These are phyloP conservation scores for Nigrograna mackinnonii DNA, from an alignment of 2,329 filamentous ascomycete species.

Conservation along the genomic window DNA sequence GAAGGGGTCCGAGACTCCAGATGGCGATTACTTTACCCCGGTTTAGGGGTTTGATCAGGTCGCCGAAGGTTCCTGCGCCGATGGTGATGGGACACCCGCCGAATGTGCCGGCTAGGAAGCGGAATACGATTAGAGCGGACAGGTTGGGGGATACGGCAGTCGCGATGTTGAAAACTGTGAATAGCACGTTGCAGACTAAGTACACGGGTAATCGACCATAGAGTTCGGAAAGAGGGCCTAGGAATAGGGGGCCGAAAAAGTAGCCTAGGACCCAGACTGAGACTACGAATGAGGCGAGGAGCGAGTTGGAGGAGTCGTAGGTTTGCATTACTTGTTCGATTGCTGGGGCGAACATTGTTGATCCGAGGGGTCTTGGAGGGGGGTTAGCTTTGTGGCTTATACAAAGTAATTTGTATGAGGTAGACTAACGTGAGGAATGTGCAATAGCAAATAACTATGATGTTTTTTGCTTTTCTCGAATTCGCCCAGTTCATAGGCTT, in stretches of 20 bases:
- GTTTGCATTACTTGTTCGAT: constrained; percentile 56
- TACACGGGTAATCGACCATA: constrained; percentile 26
- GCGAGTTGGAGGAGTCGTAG: constrained; percentile 46
- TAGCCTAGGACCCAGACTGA: constrained; percentile 22
- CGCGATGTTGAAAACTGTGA: constrained; percentile 50
- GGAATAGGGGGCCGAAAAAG: constrained; percentile 21
- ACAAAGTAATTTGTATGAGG: not conserved
- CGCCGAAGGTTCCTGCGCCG: constrained; percentile 22
- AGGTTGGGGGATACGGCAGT: constrained; percentile 25
- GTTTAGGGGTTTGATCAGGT: constrained; percentile 18
- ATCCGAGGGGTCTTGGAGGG: constrained; percentile 45
- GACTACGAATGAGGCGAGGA: constrained; percentile 19
- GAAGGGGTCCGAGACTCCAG: constrained; percentile 15
- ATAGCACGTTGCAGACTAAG: constrained; percentile 39
- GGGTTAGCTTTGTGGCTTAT: not conserved
- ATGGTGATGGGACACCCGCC: constrained; percentile 20
- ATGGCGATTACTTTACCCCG: constrained; percentile 22
- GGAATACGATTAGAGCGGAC: constrained; percentile 24
- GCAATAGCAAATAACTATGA: constrained; percentile 49
- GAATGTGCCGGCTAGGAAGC: constrained; percentile 23
- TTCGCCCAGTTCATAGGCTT: constrained; percentile 63
- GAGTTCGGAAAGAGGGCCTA: constrained; percentile 25
- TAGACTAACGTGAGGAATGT: constrained; percentile 43
- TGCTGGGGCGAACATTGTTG: constrained; percentile 57
- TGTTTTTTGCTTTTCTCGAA: constrained; percentile 44